These are phyloP conservation scores for Canavalia gladiata DNA, from an alignment of 306 rosid genomes.

Conservation along the genomic window DNA sequence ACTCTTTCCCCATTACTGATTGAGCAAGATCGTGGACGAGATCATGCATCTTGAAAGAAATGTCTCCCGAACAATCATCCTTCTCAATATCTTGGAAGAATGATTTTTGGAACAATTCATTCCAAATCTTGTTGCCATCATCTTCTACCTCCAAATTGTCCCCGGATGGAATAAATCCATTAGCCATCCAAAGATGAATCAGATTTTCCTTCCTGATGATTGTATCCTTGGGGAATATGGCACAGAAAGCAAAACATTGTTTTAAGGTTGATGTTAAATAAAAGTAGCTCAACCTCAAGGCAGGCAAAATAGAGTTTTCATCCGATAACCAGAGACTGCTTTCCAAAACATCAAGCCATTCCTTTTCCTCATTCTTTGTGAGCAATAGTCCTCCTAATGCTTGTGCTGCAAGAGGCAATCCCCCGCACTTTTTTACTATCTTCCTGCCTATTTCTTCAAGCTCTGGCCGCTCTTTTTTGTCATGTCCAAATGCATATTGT, in stretches of 20 bases:
- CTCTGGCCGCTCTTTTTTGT: background rate
- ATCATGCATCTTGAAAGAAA: conserved; percentile 26
- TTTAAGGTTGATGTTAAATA: background rate
- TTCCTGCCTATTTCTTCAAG: background rate
- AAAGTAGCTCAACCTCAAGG: conserved; percentile 8
- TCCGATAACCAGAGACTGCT: background rate
- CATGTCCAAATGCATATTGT: background rate
- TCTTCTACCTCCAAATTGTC: background rate
- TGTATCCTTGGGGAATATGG: conserved; percentile 26
- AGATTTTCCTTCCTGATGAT: background rate
- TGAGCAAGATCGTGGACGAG: conserved; percentile 17
- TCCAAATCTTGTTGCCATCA: background rate
- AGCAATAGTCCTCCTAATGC: background rate
- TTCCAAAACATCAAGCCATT: conserved; percentile 1
- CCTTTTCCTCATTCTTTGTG: background rate
- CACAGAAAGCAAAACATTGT: conserved; percentile 15
- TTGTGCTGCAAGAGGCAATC: conserved; percentile 5
- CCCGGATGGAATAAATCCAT: background rate
- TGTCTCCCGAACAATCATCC: background rate
- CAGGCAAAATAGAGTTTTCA: background rate
- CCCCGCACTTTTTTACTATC: background rate
- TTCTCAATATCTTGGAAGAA: conserved; percentile 1
- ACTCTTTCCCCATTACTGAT: background rate
- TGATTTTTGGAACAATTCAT: background rate
- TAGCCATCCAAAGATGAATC: background rate